Evolutionary conservation across 2,329 filamentous ascomycete genomes (phyloP).

Genomic region (Escovopsis sp.): DNA sequence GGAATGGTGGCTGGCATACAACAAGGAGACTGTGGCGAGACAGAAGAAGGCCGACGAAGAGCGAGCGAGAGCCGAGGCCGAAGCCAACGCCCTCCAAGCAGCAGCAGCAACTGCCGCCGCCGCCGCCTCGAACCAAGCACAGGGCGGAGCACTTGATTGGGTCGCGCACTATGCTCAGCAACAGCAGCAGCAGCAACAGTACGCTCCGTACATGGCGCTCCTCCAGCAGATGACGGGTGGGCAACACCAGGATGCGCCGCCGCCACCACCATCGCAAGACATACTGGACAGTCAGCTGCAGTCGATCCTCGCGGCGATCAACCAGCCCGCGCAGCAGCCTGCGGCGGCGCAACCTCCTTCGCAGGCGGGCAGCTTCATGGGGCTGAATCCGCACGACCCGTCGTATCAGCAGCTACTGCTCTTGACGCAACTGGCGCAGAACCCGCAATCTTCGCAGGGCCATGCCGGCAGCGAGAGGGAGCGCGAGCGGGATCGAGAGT

Average conservation of each 20-base stretch:
- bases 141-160: conserved; percentile 13
- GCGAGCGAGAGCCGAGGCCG: conserved; percentile 17
- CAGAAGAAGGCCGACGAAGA: conserved; percentile 25
- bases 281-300: conserved; percentile 25
- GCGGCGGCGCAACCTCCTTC: conserved; percentile 7
- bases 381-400: conserved; percentile 22
- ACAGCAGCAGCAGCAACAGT: conserved; percentile 14
- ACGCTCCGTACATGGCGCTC: conserved; percentile 27
- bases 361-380: conserved; percentile 9
- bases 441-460: conserved; percentile 13
- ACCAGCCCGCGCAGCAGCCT: conserved; percentile 17
- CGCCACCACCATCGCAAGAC: conserved; percentile 8
- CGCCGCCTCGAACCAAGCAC: conserved; percentile 1
- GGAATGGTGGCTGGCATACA: conserved; percentile 38
- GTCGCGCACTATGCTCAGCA: conserved; percentile 12
- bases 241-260: conserved; percentile 13
- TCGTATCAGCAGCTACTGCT: conserved; percentile 26
- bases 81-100: conserved; percentile 15
- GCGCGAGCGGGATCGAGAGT: conserved; percentile 12
- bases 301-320: conserved; percentile 28
- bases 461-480: conserved; percentile 18
- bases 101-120: conserved; percentile 8
- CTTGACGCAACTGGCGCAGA: conserved; percentile 22
- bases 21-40: conserved; percentile 22
- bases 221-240: conserved; percentile 25